Percentiles rank a stretch among this genome's conserved stretches.
Evolutionary conservation across 1,284 basidiomycete genomes (phyloP).

Genomic region (Sphagnurus paluster): DNA sequence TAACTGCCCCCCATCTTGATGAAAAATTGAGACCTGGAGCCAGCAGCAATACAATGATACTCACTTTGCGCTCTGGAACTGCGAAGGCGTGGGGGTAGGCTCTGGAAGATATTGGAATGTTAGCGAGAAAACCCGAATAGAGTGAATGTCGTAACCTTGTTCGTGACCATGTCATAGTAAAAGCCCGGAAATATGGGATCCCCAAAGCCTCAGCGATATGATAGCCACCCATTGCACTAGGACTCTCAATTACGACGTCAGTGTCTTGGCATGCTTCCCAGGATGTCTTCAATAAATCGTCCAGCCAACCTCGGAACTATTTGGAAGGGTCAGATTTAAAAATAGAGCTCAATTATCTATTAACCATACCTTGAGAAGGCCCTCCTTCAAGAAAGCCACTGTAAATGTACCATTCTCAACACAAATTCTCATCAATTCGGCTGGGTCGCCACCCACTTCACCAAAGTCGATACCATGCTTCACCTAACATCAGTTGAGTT

Average conservation of each 20-base stretch:
- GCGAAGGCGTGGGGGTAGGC: conserved; percentile 98
- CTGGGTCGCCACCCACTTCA: conserved; percentile 94
- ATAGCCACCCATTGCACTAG: conserved; percentile 97
- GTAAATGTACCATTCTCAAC: conserved; percentile 98
- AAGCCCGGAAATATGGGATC: conserved; percentile 93
- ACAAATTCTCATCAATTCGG: conserved; percentile 92
- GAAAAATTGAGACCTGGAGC: conserved; percentile 19
- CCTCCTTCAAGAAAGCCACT: conserved; percentile 90
- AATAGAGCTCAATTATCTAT: conserved; percentile 6
- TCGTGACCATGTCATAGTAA: conserved; percentile 85
- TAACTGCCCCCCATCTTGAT: conserved; percentile 90
- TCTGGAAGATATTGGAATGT: conserved; percentile 34
- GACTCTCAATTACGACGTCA: conserved; percentile 92
- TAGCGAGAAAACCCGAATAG: conserved; percentile 1
- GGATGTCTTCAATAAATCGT: conserved; percentile 90
- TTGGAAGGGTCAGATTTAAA: conserved; percentile 4
- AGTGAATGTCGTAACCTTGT: conserved; percentile 67
- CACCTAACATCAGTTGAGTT: conserved; percentile 17
- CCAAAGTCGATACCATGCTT: conserved; percentile 93
- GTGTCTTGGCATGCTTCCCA: conserved; percentile 96
- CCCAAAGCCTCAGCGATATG: conserved; percentile 94
- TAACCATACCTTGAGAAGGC: conserved; percentile 70
- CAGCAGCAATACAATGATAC: conserved; percentile 11
- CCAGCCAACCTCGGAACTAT: conserved; percentile 97
- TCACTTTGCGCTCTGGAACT: conserved; percentile 86